Evolutionary conservation across 179 eudicot genomes (phyloP), one percentile per base, ranked within the genome.

Genomic region (Beta macrorhiza): DNA sequence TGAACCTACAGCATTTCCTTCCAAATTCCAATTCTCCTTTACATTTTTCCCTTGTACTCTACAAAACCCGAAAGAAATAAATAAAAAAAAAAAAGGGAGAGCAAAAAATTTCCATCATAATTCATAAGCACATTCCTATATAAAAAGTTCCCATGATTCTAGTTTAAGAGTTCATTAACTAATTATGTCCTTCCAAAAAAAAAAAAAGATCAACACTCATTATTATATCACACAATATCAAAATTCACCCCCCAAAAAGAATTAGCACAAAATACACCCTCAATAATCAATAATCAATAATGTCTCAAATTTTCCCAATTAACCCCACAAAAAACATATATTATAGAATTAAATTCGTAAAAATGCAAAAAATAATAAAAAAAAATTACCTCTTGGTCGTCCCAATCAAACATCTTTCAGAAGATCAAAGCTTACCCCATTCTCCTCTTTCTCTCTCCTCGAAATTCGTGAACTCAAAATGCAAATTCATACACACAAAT

Each of bases 351-450:
- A 13, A 49, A 65, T 15, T 12, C 0, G 14, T 1, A 7, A 67
- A 52, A 57, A 25, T 8, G 9, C 37, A 61, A 49, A 56, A 32
- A 0, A 29, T 29, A 29, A 29, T 29, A n/a, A 75, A 25, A 58
- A 68, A 59, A 29, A 8, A 4, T 5, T 74, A 90, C 94, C 92
- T 91, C 92, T 83, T 91, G 89, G 82, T 91, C 94, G 85, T 91
- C 85, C 94, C 94, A 91, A 89, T 91, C 90, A 91, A 90, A 91
- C 94, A 91, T 91, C 82, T 37, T 81, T 87, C 76, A 79, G 56
- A 29, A 61, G 80, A 83, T 29, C 17, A 75, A 74, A 76, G 61
- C 44, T 87, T 80, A 81, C 57, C 90, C 88, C 85, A 87, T 85
- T 19, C 51, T 59, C 19, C 52, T 52, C 59, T 10, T 20, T 16